phyloP scores from a whole-genome alignment of 2,329 filamentous ascomycete genomes.

The Aspergillus pseudotamarii region DNA sequence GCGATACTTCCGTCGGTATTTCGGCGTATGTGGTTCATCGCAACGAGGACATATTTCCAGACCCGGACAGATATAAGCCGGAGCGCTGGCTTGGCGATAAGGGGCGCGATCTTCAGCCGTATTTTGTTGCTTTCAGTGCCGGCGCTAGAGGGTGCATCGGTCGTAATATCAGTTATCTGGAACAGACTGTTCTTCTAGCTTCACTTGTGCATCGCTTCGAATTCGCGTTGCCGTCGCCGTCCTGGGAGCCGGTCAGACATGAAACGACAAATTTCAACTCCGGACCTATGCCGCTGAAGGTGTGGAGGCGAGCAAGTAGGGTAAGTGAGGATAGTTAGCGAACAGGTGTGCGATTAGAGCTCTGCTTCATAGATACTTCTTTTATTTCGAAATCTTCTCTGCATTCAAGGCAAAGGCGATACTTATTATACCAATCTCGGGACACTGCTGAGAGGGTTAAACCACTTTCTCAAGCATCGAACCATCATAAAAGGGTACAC shows the following conservation, averaged over 20 bases:
- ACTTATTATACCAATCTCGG: no score
- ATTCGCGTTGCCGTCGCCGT: not conserved
- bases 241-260: not conserved
- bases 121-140: constrained; percentile 43
- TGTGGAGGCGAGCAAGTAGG: not conserved
- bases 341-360: not conserved
- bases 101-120: constrained; percentile 37
- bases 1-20: constrained; percentile 46
- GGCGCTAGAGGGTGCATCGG: constrained; percentile 19
- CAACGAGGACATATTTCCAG: constrained; percentile 36
- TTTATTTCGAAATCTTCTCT: no score
- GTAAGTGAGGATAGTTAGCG: not conserved
- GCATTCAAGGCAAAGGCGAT: no score
- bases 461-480: no score
- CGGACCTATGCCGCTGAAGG: not conserved
- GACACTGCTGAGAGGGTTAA: no score
- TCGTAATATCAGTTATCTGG: not conserved
- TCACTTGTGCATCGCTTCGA: constrained; percentile 1
- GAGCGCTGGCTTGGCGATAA: constrained; percentile 45
- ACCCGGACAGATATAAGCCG: constrained; percentile 39
- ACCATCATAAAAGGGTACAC: no score
- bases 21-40: constrained; percentile 44
- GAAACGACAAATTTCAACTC: not conserved
- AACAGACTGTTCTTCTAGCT: not conserved
- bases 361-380: not conserved